Evolutionary conservation across 805 yeast species (phyloP), one percentile per base, ranked within the genome.

Genomic region (Saccharomycopsis babjevae): DNA sequence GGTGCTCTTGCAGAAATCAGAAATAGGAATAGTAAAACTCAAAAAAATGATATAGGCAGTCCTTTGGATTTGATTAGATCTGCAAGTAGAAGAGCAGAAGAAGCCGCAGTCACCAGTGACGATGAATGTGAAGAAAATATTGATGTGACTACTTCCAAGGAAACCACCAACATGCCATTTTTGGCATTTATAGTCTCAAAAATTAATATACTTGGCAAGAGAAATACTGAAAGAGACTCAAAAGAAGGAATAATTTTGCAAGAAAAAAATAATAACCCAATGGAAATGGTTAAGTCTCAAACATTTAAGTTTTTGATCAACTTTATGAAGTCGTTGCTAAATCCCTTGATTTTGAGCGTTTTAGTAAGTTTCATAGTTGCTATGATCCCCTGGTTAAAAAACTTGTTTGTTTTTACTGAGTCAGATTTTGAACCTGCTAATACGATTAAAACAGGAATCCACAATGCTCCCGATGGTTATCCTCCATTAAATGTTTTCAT

Each of bases 401-500:
- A 89, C 0, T 74, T 87, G 20, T 89, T 89, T 69, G 85, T 83
- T 10, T 66, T 68, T 0, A 80, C 81, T 22, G 69, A 73, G 30
- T 75, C 73, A 18, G 15, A 46, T 22, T 56, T 60, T 25, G 59
- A 74, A 52, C 70, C 75, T 30, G 50, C 32, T 6, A 46, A 38
- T 34, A 60, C 63, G 1, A 50, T 40, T n/a, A 32, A 60, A 20
- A 56, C 58, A 3, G 72, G 79, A 63, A 78, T 90, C 28, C 86
- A 82, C 5, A 67, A 79, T 57, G 97, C 97, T 0, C 98, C 98
- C 0, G 98, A 93, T 71, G 77, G 78, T 0, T 76, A 77, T 60
- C 97, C 98, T 0, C 92, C 96, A 0, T 76, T 93, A 38, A 89
- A 89, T 39, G 89, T 92, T 64, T 61, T 92, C 8, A 88, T 93